phyloP scores from a whole-genome alignment of 2,329 filamentous ascomycete genomes.

The Cucurbitaria berberidis region DNA sequence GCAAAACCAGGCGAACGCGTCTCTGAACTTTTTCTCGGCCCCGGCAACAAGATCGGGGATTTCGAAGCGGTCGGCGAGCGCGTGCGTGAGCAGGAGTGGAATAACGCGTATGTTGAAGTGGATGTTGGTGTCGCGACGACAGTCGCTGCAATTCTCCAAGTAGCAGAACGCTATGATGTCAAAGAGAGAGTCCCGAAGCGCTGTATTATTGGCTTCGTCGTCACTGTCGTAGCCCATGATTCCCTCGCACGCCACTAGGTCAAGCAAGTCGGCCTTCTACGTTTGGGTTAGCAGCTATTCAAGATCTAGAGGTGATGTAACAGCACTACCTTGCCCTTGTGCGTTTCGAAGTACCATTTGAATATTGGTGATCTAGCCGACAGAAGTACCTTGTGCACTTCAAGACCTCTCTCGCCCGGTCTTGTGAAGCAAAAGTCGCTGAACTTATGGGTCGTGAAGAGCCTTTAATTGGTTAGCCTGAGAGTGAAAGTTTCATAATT shows the following conservation, averaged over 20 bases:
- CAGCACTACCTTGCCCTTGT: not conserved
- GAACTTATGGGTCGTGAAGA: not conserved
- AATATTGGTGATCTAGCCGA: not conserved
- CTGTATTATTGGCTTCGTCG: not conserved
- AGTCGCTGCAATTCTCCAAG: not conserved
- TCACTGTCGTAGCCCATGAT: not conserved
- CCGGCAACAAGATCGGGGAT: not conserved
- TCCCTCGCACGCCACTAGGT: not conserved
- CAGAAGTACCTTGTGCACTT: not conserved
- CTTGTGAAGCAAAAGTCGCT: conserved; percentile 2
- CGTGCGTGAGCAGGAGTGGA: not conserved
- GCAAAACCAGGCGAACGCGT: not conserved
- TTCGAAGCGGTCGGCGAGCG: not conserved
- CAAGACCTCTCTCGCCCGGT: not conserved
- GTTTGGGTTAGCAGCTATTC: not conserved
- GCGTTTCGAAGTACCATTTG: not conserved
- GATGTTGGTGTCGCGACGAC: not conserved
- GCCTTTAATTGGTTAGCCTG: not conserved
- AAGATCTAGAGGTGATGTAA: not conserved
- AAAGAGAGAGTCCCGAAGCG: not conserved
- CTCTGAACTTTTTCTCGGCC: not conserved
- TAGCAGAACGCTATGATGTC: conserved; percentile 1
- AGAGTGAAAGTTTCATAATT: not conserved
- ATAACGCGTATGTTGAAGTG: not conserved
- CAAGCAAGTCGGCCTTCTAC: not conserved